These are phyloP conservation scores for Penicillium taxi DNA, from an alignment of 495 filamentous ascomycete species.

Conservation along the genomic window DNA sequence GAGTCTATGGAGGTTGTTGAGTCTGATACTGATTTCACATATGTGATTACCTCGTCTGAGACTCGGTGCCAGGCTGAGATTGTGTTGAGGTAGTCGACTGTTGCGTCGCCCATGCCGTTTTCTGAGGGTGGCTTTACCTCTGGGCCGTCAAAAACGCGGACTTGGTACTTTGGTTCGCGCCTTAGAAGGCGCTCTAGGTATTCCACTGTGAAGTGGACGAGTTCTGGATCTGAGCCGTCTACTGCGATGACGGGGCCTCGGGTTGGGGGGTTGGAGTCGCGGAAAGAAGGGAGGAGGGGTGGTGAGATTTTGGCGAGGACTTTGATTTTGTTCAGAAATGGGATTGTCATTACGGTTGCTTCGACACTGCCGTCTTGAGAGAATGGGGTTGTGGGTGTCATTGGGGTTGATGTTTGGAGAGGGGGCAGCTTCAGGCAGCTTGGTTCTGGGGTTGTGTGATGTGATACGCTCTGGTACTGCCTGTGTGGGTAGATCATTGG, in stretches of 20 bases:
- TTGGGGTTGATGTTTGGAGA: conserved; percentile 18
- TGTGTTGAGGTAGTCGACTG: conserved; percentile 58
- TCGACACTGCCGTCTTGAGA: conserved; percentile 44
- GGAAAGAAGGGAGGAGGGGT: conserved; percentile 43
- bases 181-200: conserved; percentile 55
- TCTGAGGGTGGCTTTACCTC: conserved; percentile 35
- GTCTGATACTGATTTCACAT: conserved; percentile 41
- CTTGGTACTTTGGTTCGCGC: conserved; percentile 49
- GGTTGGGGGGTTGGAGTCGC: conserved; percentile 32
- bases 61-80: conserved; percentile 65
- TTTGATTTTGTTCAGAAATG: conserved; percentile 61
- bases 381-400: conserved; percentile 27
- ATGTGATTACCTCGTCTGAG: conserved; percentile 56
- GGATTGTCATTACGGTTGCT: conserved; percentile 66
- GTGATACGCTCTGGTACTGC: conserved; percentile 18
- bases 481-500: conserved; percentile 34
- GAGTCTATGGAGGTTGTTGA: conserved; percentile 9
- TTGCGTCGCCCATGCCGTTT: conserved; percentile 35
- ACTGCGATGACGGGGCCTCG: conserved; percentile 76
- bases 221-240: conserved; percentile 57
- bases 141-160: conserved; percentile 44
- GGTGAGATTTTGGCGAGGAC: conserved; percentile 60
- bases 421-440: conserved; percentile 54
- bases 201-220: conserved; percentile 48
- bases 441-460: conserved; percentile 35